Evolutionary conservation across 2,329 filamentous ascomycete genomes (phyloP), one percentile per base, ranked within the genome.

Genomic region (Neonectria magnoliae): DNA sequence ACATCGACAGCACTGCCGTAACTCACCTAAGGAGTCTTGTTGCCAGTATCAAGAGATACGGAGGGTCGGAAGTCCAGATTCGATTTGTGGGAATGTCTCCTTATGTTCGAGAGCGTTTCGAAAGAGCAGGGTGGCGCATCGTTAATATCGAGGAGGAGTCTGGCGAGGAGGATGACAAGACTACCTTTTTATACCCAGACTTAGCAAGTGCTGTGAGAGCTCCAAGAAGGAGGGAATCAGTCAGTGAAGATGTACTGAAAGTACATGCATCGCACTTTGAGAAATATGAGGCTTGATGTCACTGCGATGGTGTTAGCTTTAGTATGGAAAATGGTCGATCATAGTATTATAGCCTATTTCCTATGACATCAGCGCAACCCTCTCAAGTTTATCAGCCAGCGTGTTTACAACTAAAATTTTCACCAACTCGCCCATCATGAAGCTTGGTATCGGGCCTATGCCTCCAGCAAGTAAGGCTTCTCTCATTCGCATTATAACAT

Each of bases 1-100:
- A 86, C 64, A 79, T 86, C 9, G 87, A 88, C 61, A 81, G 82
- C 0, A 88, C 86, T 0, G 86, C 83, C 0, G 78, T 86, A 4
- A 77, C 80, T 0, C 82, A 85, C 9, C 72, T 88, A 7, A 78
- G 78, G 42, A 84, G 84, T 38, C 73, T 88, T 20, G 77, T 83
- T 18, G 76, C 76, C 14, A 84, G 87, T 67, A 67, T 88, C 4
- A 77, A 80, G 18, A 81, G 81, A 25, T 88, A 85, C 58, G 82
- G 81, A 0, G 85, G 86, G 0, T 74, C 79, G 3, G 72, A 75
- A 0, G 77, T 84, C 1, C 80, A 84, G 57, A 69, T 88, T 3
- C 73, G 85, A 0, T 84, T 88, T 47, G 81, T 83, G 1, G 82
- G 82, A 7, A 77, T 88, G 76, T 79, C 78, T 0, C 76, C 79